Evolutionary conservation across 345 rosid species (phyloP).

Genomic region (Acer campestre): DNA sequence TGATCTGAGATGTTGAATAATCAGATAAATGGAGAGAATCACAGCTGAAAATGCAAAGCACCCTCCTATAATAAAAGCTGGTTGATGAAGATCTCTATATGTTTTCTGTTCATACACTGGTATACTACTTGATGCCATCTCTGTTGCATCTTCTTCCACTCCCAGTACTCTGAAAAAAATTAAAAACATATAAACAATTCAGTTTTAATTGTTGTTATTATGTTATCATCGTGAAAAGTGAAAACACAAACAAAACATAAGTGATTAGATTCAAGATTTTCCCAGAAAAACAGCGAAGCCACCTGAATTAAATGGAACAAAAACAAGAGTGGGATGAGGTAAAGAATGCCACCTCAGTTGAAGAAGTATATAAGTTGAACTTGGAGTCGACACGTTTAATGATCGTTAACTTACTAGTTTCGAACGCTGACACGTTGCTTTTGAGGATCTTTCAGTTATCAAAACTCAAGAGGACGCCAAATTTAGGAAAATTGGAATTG

Average conservation of each 20-base stretch:
- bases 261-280: not conserved
- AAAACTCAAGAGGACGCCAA: not conserved
- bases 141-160: constrained; percentile 20
- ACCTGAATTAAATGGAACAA: not conserved
- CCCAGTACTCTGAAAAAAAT: not conserved
- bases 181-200: no score
- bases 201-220: not conserved
- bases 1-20: constrained; percentile 72
- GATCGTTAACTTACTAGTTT: not conserved
- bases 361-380: not conserved
- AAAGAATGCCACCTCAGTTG: not conserved
- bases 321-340: not conserved
- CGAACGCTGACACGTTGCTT: not conserved
- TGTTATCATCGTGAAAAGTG: not conserved
- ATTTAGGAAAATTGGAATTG: not conserved
- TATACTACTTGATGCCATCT: constrained; percentile 27
- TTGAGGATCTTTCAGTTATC: not conserved
- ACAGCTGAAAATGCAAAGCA: constrained; percentile 63
- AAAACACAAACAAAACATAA: not conserved
- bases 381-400: constrained; percentile 6
- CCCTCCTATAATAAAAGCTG: constrained; percentile 65
- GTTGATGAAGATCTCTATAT: constrained; percentile 50
- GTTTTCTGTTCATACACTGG: constrained; percentile 20
- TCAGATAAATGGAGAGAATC: constrained; percentile 53
- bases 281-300: not conserved